These are phyloP conservation scores for Bipolaris cookei DNA, from an alignment of 2,329 filamentous ascomycete species.

Conservation along the genomic window DNA sequence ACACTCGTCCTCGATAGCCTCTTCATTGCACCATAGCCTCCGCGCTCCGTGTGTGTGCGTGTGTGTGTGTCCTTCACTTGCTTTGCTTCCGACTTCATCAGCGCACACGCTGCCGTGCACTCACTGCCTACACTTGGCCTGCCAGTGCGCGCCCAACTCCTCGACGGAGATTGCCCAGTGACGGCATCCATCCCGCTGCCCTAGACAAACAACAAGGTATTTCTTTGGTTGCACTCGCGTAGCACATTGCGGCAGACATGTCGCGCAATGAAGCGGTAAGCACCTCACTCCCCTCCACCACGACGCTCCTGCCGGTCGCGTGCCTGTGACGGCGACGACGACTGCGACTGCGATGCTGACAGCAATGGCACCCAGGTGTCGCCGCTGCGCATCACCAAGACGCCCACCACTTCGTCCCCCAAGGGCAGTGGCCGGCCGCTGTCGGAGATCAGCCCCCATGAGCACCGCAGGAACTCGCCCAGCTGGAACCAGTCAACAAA, in stretches of 20 bases:
- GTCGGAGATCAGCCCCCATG: constrained; percentile 85
- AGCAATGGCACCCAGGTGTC: constrained; percentile 63
- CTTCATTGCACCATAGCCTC: constrained; percentile 36
- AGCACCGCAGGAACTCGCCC: constrained; percentile 88
- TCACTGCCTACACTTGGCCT: constrained; percentile 7
- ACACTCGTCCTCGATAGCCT: constrained; percentile 32
- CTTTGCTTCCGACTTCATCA: constrained; percentile 22
- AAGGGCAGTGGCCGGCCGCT: constrained; percentile 71
- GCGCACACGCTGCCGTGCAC: constrained; percentile 4
- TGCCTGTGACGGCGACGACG: neutral
- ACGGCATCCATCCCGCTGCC: constrained; percentile 38
- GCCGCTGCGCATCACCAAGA: constrained; percentile 81
- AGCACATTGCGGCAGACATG: constrained; percentile 38
- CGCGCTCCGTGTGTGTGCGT: constrained; percentile 28
- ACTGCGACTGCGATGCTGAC: constrained; percentile 13
- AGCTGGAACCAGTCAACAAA: constrained; percentile 80
- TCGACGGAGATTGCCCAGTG: constrained; percentile 42
- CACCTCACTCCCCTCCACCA: neutral
- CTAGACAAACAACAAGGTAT: neutral
- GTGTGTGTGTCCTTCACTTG: constrained; percentile 33
- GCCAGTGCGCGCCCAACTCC: constrained; percentile 26
- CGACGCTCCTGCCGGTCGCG: neutral
- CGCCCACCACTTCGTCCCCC: constrained; percentile 64
- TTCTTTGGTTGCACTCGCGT: constrained; percentile 13
- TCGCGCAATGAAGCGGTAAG: constrained; percentile 51